A percentile compares a stretch with the other conserved stretches of the same genome.
These are phyloP conservation scores for Tulasnella sp. DNA, from an alignment of 768 basidiomycete species.

Conservation along the genomic window DNA sequence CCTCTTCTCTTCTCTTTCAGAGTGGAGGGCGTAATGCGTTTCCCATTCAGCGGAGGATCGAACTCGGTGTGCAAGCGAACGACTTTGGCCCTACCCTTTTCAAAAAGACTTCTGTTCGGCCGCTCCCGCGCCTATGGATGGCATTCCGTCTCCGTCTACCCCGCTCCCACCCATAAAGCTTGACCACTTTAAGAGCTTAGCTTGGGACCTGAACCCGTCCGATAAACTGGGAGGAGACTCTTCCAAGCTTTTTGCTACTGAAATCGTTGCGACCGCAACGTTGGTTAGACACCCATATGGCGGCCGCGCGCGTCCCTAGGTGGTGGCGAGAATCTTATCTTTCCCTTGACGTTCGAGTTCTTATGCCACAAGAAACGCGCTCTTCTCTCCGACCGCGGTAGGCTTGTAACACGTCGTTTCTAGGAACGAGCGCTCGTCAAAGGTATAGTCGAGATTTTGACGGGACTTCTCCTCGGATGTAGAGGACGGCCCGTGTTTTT, in stretches of 20 bases:
- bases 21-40: neutral
- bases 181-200: neutral
- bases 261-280: neutral
- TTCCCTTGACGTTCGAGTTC: neutral
- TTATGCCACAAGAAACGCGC: neutral
- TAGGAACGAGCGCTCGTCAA: neutral
- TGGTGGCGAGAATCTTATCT: neutral
- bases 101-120: neutral
- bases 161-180: neutral
- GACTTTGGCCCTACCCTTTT: neutral
- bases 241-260: neutral
- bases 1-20: neutral
- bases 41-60: neutral
- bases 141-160: neutral
- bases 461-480: neutral
- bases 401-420: neutral
- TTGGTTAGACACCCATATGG: neutral
- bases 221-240: neutral
- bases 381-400: too few species aligned
- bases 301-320: neutral
- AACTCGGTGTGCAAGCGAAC: neutral
- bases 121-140: neutral
- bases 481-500: neutral
- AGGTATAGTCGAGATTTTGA: neutral
- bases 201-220: neutral